Evolutionary conservation across 2,329 filamentous ascomycete genomes (phyloP), one percentile per base, ranked within the genome.

Genomic region (Hymenoscyphus fraxineus): DNA sequence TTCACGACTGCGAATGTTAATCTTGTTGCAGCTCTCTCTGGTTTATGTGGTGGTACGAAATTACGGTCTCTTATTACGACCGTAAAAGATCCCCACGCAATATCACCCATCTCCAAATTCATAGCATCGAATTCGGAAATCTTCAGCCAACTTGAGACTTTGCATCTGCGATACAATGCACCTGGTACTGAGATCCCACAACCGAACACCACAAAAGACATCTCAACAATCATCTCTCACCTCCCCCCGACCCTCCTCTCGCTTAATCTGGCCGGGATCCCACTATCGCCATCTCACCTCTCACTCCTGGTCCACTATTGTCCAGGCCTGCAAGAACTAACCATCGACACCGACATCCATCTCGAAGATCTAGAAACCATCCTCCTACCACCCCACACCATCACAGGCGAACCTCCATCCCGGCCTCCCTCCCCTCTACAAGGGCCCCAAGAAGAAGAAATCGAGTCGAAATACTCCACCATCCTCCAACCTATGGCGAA

Each of bases 361-460:
- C 10, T 64, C n/a, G 19, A 40, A 12, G 63, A 64, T 16, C 38
- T 64, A 6, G 63, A 64, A 35, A 10, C 9, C 4, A 40, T 58
- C 5, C 15, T 64, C 16, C 39, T 64, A 10, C 55, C 63, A 22
- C 51, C 39, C 4, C 31, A 56, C n/a, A 44, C 22, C 6, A 41
- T 60, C 44, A 32, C 51, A 1, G 41, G n/a, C 1, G 40, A 58
- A 10, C 31, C 47, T 9, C 12, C 22, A 4, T n/a, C 19, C n/a
- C 27, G 3, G 9, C 3, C 19, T 27, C n/a, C 22, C 58, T 32
- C 7, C 10, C 9, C n/a, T 1, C 9, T 1, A 16, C 2, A 59
- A 6, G 41, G 35, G 27, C 32, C 13, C 3, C 27, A 51, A 3
- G 22, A 61, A 54, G 4, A 19, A 32, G 47, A 56, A 15, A 19